phyloP scores from a whole-genome alignment of 768 basidiomycete genomes.

The Tricholomella constricta region DNA sequence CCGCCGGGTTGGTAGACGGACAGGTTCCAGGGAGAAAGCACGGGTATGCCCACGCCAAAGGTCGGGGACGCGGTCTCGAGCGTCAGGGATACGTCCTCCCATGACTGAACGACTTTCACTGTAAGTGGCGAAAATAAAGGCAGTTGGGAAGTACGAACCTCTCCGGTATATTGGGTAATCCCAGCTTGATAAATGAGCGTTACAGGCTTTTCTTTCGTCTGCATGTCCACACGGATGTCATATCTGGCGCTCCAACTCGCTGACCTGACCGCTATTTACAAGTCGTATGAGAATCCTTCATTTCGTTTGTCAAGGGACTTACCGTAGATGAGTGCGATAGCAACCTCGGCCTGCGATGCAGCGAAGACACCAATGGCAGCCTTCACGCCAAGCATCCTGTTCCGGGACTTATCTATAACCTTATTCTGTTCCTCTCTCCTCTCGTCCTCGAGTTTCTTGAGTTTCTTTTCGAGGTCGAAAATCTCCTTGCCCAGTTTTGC shows the following conservation, averaged over 20 bases:
- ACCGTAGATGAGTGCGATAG: conserved; percentile 36
- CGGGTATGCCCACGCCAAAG: conserved; percentile 38
- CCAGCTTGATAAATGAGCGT: conserved; percentile 42
- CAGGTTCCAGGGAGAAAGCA: conserved; percentile 37
- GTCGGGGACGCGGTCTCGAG: conserved; percentile 46
- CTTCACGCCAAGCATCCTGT: conserved; percentile 17
- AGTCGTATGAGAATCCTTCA: neutral
- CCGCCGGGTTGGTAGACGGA: conserved; percentile 12
- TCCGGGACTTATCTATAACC: conserved; percentile 8
- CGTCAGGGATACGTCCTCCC: conserved; percentile 41
- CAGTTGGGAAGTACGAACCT: conserved; percentile 26
- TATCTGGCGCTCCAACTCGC: conserved; percentile 43
- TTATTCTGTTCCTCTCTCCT: conserved; percentile 21
- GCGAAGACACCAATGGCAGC: conserved; percentile 29
- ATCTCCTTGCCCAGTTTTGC: conserved; percentile 28
- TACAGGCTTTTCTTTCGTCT: conserved; percentile 39
- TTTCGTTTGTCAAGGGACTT: neutral
- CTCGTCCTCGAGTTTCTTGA: conserved; percentile 16
- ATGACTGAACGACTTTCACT: conserved; percentile 15
- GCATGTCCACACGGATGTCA: conserved; percentile 45
- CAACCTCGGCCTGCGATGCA: conserved; percentile 26
- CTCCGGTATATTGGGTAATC: conserved; percentile 44
- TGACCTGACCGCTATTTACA: conserved; percentile 31
- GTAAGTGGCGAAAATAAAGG: neutral
- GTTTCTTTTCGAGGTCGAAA: conserved; percentile 19